Percentiles rank a stretch among this genome's conserved stretches.
Conservation (phyloP, 805 yeast species). For the Saccharomycopsis selenospora region DNA sequence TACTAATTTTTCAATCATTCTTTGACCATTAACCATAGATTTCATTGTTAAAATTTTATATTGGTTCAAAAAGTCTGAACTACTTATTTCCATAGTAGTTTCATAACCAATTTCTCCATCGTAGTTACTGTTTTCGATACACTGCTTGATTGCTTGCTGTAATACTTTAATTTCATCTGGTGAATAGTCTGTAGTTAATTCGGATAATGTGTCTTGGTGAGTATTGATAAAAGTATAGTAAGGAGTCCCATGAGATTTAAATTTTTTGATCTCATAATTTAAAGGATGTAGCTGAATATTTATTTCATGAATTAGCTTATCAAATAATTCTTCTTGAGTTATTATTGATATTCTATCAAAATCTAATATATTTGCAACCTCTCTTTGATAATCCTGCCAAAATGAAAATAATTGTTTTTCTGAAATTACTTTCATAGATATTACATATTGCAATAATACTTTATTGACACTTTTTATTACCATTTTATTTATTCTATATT, state of each 20-base stretch:
- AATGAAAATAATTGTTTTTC: conserved; percentile 7
- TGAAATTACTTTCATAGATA: conserved; percentile 12
- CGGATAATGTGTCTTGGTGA: conserved; percentile 11
- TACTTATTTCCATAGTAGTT: conserved; percentile 4
- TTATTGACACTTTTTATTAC: conserved; percentile 11
- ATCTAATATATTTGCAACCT: no score
- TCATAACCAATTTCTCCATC: background rate
- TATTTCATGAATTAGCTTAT: conserved; percentile 5
- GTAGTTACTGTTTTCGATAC: conserved; percentile 5
- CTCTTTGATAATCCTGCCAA: conserved; percentile 5
- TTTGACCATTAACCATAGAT: conserved; percentile 11
- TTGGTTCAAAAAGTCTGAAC: conserved; percentile 12
- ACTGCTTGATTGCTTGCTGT: conserved; percentile 6
- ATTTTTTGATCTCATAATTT: conserved; percentile 16
- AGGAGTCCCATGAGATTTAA: conserved; percentile 8
- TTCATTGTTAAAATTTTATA: conserved; percentile 12
- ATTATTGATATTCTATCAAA: no score
- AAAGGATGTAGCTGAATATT: conserved; percentile 15
- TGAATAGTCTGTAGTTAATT: conserved; percentile 10
- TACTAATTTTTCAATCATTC: conserved; percentile 12
- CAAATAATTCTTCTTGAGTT: conserved; percentile 6
- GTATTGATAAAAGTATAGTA: conserved; percentile 16
- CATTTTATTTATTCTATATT: no score
- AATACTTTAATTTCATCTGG: conserved; percentile 18
- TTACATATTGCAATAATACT: conserved; percentile 16